These are phyloP conservation scores for Macrolepiota dolichaula DNA, from an alignment of 768 basidiomycete genomes.

Conservation along the genomic window DNA sequence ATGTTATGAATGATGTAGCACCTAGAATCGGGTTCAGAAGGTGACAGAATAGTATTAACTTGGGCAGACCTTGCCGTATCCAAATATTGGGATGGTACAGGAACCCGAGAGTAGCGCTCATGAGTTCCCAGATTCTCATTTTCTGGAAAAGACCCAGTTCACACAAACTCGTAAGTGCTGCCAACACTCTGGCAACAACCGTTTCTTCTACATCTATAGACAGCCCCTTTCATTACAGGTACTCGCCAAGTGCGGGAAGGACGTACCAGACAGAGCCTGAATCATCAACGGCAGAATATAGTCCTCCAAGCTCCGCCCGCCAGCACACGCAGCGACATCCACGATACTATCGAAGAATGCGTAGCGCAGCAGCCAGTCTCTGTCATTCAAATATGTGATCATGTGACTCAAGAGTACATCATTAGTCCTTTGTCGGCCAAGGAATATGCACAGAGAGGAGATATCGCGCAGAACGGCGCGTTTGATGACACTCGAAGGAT, in stretches of 20 bases:
- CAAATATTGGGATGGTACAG: constrained; percentile 94
- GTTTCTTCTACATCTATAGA: constrained; percentile 87
- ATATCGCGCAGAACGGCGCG: constrained; percentile 87
- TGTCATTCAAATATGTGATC: constrained; percentile 83
- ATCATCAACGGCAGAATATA: constrained; percentile 97
- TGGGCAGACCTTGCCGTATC: constrained; percentile 82
- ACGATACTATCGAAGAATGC: constrained; percentile 97
- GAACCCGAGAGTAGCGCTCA: constrained; percentile 84
- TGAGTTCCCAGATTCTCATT: constrained; percentile 96
- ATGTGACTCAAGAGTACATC: constrained; percentile 91
- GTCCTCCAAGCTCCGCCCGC: constrained; percentile 87
- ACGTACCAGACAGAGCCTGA: constrained; percentile 86
- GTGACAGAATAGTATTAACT: background rate
- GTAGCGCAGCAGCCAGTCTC: constrained; percentile 88
- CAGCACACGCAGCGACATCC: constrained; percentile 92
- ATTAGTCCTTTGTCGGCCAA: constrained; percentile 90
- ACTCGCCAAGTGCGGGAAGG: background rate
- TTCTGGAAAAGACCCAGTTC: constrained; percentile 90
- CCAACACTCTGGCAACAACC: constrained; percentile 89
- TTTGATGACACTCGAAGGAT: constrained; percentile 86
- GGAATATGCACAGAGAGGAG: constrained; percentile 86
- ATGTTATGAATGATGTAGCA: constrained; percentile 83
- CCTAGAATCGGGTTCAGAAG: constrained; percentile 39
- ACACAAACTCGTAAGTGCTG: constrained; percentile 82
- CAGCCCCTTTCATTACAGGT: background rate